These are phyloP conservation scores for Ilyonectria destructans DNA, from an alignment of 2,329 filamentous ascomycete genomes.

Conservation along the genomic window DNA sequence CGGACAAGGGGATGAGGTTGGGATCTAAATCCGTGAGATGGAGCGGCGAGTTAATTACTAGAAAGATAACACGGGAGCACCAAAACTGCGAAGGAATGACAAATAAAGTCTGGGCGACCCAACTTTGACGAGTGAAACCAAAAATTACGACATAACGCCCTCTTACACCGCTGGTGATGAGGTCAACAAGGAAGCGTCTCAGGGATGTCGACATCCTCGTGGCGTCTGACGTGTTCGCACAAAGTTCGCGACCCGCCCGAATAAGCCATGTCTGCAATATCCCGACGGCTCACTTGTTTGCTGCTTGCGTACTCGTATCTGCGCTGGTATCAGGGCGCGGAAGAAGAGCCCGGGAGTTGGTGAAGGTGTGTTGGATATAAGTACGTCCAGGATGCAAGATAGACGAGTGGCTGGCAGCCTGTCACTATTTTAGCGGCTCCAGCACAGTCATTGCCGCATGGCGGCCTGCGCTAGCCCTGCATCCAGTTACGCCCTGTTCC, in stretches of 20 bases:
- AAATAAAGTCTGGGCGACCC: slow-evolving; percentile 6
- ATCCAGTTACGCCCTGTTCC: slow-evolving; percentile 20
- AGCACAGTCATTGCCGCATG: slow-evolving; percentile 18
- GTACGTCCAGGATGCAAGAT: slow-evolving; percentile 17
- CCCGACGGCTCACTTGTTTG: background rate
- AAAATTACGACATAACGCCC: slow-evolving; percentile 21
- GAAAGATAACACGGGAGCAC: background rate
- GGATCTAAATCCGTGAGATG: slow-evolving; percentile 37
- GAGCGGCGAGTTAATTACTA: background rate
- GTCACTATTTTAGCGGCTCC: slow-evolving; percentile 35
- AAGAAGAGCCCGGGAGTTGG: background rate
- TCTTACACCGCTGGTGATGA: slow-evolving; percentile 29
- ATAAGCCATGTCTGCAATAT: slow-evolving; percentile 10
- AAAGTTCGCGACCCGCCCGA: background rate
- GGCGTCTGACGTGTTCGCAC: slow-evolving; percentile 46
- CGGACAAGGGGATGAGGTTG: slow-evolving; percentile 58
- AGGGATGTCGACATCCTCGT: slow-evolving; percentile 48
- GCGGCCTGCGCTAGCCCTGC: slow-evolving; percentile 29
- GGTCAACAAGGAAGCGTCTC: slow-evolving; percentile 32
- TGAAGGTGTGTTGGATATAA: slow-evolving; percentile 16
- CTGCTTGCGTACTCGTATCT: slow-evolving; percentile 16
- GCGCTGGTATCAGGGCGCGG: slow-evolving; percentile 8
- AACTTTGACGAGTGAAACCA: background rate
- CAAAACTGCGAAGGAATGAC: slow-evolving; percentile 11
- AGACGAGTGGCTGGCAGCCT: slow-evolving; percentile 8